Evolutionary conservation across 805 yeast species (phyloP).

Genomic region (Kluyveromyces dobzhanskii): DNA sequence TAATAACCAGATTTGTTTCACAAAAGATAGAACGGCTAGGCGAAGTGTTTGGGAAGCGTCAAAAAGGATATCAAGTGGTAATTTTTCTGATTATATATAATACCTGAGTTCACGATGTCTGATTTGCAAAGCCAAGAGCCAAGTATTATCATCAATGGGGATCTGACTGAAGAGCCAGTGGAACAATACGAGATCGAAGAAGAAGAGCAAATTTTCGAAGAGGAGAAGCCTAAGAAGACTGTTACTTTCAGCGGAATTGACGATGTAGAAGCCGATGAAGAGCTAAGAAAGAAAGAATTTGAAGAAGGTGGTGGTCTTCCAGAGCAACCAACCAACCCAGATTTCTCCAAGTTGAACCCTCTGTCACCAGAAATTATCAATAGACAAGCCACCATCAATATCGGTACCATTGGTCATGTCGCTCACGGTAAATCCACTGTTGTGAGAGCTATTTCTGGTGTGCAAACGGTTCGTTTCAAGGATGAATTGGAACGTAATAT

Average conservation of each 20-base stretch:
- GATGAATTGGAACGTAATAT: slow-evolving; percentile 98
- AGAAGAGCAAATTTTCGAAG: slow-evolving; percentile 32
- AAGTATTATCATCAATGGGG: slow-evolving; percentile 69
- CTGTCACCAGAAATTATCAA: slow-evolving; percentile 90
- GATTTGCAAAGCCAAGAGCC: slow-evolving; percentile 82
- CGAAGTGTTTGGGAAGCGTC: too few relatives aligned
- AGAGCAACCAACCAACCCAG: slow-evolving; percentile 88
- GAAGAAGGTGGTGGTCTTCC: slow-evolving; percentile 99
- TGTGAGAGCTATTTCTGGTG: slow-evolving; percentile 94
- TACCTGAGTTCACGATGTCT: slow-evolving; percentile 39
- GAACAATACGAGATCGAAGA: slow-evolving; percentile 17
- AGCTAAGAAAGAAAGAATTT: slow-evolving; percentile 71
- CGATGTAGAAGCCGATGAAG: slow-evolving; percentile 61
- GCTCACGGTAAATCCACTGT: slow-evolving; percentile 95
- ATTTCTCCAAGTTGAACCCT: slow-evolving; percentile 73
- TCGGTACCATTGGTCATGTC: slow-evolving; percentile 95
- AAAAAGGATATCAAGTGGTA: not conserved
- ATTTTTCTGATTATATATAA: not conserved
- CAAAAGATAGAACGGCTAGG: too few relatives aligned
- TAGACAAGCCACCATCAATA: slow-evolving; percentile 98
- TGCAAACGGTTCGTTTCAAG: slow-evolving; percentile 97
- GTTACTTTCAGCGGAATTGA: slow-evolving; percentile 77
- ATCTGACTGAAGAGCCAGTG: slow-evolving; percentile 38
- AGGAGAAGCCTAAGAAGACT: slow-evolving; percentile 47
- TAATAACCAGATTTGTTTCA: too few relatives aligned